Percentiles rank a stretch among this genome's conserved stretches.
Conservation (phyloP, 345 rosid species). For the Capsella bursapastoris region DNA sequence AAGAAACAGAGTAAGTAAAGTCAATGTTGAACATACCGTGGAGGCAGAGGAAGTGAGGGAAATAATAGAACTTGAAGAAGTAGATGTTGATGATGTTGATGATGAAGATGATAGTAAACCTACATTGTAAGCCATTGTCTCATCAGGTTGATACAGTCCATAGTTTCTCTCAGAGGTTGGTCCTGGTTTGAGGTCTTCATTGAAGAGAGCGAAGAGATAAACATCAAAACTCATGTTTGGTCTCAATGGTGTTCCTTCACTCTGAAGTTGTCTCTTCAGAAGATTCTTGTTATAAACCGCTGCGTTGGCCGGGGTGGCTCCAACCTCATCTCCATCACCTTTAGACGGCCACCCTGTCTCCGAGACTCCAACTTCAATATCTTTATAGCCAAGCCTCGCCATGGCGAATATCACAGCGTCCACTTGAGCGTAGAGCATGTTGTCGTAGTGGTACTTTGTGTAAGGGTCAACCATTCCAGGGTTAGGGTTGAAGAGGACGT, state of each 20-base stretch:
- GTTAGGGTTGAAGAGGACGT: slow-evolving; percentile 86
- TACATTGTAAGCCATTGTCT: slow-evolving; percentile 84
- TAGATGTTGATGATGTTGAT: slow-evolving; percentile 52
- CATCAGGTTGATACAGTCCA: slow-evolving; percentile 87
- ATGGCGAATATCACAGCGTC: slow-evolving; percentile 84
- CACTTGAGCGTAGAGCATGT: slow-evolving; percentile 93
- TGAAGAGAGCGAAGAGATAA: slow-evolving; percentile 86
- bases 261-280: slow-evolving; percentile 63
- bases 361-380: slow-evolving; percentile 77
- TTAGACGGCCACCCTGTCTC: slow-evolving; percentile 99
- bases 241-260: slow-evolving; percentile 90
- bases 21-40: slow-evolving; percentile 53
- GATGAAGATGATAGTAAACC: slow-evolving; percentile 52
- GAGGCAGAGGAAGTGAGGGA: slow-evolving; percentile 79
- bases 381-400: slow-evolving; percentile 62
- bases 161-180: slow-evolving; percentile 91
- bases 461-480: slow-evolving; percentile 80
- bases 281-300: slow-evolving; percentile 74
- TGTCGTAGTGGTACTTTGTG: slow-evolving; percentile 79
- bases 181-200: slow-evolving; percentile 93
- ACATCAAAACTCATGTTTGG: slow-evolving; percentile 67
- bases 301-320: slow-evolving; percentile 76
- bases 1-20: slow-evolving; percentile 36
- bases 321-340: slow-evolving; percentile 74
- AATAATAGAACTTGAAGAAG: slow-evolving; percentile 51